phyloP scores from a whole-genome alignment of 2,329 filamentous ascomycete species.

The Penicillium sp. region DNA sequence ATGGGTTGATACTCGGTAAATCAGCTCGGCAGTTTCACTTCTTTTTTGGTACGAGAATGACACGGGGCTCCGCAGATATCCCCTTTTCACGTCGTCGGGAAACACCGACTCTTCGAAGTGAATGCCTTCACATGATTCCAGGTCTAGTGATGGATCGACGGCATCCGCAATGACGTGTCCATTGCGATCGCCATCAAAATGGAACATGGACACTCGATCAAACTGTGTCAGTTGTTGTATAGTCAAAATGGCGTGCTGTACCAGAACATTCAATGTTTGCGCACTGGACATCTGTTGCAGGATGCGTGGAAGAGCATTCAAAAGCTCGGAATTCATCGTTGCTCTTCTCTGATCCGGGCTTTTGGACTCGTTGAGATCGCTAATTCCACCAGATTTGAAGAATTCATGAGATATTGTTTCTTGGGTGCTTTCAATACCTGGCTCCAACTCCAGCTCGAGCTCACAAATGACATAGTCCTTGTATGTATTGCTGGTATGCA shows the following conservation, averaged over 20 bases:
- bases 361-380: constrained; percentile 48
- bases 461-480: constrained; percentile 76
- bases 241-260: constrained; percentile 76
- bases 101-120: constrained; percentile 86
- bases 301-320: constrained; percentile 85
- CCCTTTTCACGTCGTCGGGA: constrained; percentile 73
- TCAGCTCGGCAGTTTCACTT: constrained; percentile 69
- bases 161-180: constrained; percentile 85
- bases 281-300: constrained; percentile 78
- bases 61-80: constrained; percentile 84
- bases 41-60: constrained; percentile 79
- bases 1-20: constrained; percentile 72
- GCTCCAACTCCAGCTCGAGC: constrained; percentile 75
- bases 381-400: too few species aligned
- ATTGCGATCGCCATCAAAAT: constrained; percentile 77
- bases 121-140: constrained; percentile 77
- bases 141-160: constrained; percentile 70
- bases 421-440: not conserved
- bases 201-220: constrained; percentile 86
- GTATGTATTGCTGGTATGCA: constrained; percentile 69
- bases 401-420: not conserved
- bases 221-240: constrained; percentile 83
- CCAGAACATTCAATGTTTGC: constrained; percentile 65
- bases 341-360: constrained; percentile 2
- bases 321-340: constrained; percentile 57